Evolutionary conservation across 169 alveolate genomes (phyloP), one percentile per base, ranked within the genome.

Genomic region (Besnoitia besnoiti): DNA sequence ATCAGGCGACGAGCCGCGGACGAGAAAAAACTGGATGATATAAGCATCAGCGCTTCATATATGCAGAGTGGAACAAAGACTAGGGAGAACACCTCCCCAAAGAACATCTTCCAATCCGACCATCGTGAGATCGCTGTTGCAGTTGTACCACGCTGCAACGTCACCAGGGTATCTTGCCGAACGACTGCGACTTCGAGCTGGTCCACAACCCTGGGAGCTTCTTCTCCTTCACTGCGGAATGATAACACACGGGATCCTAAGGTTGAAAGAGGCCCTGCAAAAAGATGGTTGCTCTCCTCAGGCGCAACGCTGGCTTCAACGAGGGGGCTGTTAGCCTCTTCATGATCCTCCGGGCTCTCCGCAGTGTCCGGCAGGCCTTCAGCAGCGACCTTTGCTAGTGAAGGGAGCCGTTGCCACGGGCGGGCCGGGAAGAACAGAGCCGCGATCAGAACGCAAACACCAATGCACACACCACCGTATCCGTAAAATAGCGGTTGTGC

Each of bases 371-470:
- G 82, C 47, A 73, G 44, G 39, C 16, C 8, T 35, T 42, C 82
- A n/a, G 82, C 82, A 73, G 82, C 82, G n/a, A n/a, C n/a, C n/a
- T 73, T n/a, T 2, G 46, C 46, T 37, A 73, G 82, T 1, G 82
- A n/a, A 7, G 82, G 82, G 12, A 73, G 82, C 14, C 14, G 39
- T n/a, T 73, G 82, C 82, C 82, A 88, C 35, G 62, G 82, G 0
- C 51, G 51, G 35, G 37, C n/a, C 33, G 92, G 76, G 21, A 88
- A 8, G 55, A 88, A 33, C 76, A 88, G 75, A 33, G 61, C 40
- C 19, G 85, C 73, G 73, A 73, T 51, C 33, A 62, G n/a, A 50
- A 88, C 51, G 79, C 55, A 42, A 7, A 85, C 21, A 0, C 51
- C 39, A 59, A 85, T n/a, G n/a, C 59, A 85, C 61, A 59, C 8